Evolutionary conservation across 805 yeast genomes (phyloP).

Genomic region (Scheffersomyces lignosus): DNA sequence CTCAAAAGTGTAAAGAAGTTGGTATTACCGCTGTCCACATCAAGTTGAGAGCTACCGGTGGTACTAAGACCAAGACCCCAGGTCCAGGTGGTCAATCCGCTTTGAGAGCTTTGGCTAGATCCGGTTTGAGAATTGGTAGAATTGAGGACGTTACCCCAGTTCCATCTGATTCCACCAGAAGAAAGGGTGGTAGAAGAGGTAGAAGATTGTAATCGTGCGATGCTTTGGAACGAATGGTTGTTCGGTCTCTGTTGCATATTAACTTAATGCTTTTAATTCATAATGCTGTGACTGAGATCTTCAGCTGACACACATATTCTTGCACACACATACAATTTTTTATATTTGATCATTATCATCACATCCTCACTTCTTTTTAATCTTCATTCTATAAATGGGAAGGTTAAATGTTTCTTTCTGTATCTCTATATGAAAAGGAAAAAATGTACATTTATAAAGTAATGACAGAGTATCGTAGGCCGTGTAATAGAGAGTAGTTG

Average conservation of each 20-base stretch:
- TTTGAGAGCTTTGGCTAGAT: conserved; percentile 98
- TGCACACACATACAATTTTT: too few relatives aligned
- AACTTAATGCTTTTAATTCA: not conserved
- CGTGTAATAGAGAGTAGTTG: too few relatives aligned
- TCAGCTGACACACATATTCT: too few relatives aligned
- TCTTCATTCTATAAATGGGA: too few relatives aligned
- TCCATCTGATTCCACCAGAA: conserved; percentile 99
- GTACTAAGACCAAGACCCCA: conserved; percentile 99
- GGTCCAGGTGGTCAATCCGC: conserved; percentile 99
- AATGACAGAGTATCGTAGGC: too few relatives aligned
- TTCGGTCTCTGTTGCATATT: too few relatives aligned
- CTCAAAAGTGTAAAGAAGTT: conserved; percentile 98
- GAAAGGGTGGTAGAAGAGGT: conserved; percentile 99
- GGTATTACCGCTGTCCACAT: conserved; percentile 99
- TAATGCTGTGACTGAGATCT: too few relatives aligned
- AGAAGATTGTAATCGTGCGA: conserved; percentile 79
- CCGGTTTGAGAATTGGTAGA: conserved; percentile 99
- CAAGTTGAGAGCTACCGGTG: conserved; percentile 99
- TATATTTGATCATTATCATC: too few relatives aligned
- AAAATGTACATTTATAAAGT: too few relatives aligned
- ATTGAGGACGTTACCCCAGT: conserved; percentile 99
- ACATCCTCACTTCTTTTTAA: too few relatives aligned
- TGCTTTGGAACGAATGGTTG: not conserved
- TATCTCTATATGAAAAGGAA: too few relatives aligned
- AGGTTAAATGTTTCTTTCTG: too few relatives aligned